A percentile compares a stretch with the other conserved stretches of the same genome.
Conservation (phyloP, 1,139 yeast species). For the Yamadazyma aaseri region DNA sequence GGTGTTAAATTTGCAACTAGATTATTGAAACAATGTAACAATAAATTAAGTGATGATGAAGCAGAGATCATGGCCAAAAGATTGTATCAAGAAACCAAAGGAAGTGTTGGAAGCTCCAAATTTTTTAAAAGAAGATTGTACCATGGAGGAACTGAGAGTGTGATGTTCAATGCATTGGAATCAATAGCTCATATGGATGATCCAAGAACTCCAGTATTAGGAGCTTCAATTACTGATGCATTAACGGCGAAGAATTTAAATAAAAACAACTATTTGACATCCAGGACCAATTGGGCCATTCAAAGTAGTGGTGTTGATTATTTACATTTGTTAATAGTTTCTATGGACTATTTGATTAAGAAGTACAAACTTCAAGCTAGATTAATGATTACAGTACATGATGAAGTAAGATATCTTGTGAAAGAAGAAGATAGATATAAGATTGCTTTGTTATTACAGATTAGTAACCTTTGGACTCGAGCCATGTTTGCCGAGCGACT, state of each 20-base stretch:
- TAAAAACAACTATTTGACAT: constrained; percentile 70
- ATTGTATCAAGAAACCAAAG: constrained; percentile 83
- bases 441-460: constrained; percentile 80
- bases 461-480: constrained; percentile 93
- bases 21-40: constrained; percentile 78
- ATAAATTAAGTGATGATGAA: constrained; percentile 61
- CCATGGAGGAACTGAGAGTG: constrained; percentile 93
- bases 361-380: constrained; percentile 74
- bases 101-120: constrained; percentile 37
- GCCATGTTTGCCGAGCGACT: constrained; percentile 93
- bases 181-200: constrained; percentile 79
- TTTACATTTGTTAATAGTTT: constrained; percentile 75
- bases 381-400: constrained; percentile 87
- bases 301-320: constrained; percentile 98
- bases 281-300: constrained; percentile 96
- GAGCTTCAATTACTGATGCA: constrained; percentile 92
- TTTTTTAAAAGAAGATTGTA: constrained; percentile 45
- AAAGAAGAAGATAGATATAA: constrained; percentile 70
- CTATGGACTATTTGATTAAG: constrained; percentile 81
- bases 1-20: constrained; percentile 88
- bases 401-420: constrained; percentile 83
- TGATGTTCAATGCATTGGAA: constrained; percentile 86
- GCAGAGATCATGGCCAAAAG: constrained; percentile 67
- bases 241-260: constrained; percentile 65
- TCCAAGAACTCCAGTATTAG: constrained; percentile 89